Evolutionary conservation across 179 eudicot genomes (phyloP).

Genomic region (Beta corolliflora): DNA sequence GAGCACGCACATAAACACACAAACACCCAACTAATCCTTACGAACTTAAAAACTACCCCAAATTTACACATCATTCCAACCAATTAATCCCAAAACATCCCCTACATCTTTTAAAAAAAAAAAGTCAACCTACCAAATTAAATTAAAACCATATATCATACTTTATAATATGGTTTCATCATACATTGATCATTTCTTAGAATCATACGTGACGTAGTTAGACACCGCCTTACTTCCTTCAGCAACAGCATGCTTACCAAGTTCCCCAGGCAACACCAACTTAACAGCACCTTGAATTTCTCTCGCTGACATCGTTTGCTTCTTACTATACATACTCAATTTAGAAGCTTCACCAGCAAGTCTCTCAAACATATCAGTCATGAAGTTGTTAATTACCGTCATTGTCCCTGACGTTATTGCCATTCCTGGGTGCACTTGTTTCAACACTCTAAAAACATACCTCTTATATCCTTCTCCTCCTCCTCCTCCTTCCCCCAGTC

Average conservation of each 20-base stretch:
- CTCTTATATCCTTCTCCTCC: slow-evolving; percentile 67
- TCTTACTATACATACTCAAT: slow-evolving; percentile 31
- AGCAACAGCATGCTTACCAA: slow-evolving; percentile 73
- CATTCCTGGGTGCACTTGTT: slow-evolving; percentile 83
- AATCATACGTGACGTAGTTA: slow-evolving; percentile 27
- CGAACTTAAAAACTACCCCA: background rate
- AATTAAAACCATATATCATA: background rate
- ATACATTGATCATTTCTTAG: background rate
- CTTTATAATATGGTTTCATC: background rate
- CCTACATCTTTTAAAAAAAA: background rate
- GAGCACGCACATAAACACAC: too few species aligned
- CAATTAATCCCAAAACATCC: background rate
- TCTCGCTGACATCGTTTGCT: slow-evolving; percentile 59
- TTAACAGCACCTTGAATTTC: slow-evolving; percentile 80
- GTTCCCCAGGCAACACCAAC: slow-evolving; percentile 77
- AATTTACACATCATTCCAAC: background rate
- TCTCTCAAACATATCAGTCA: slow-evolving; percentile 82
- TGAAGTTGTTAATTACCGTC: slow-evolving; percentile 64
- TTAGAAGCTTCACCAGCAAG: slow-evolving; percentile 55
- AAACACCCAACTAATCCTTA: background rate
- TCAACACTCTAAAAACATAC: slow-evolving; percentile 66
- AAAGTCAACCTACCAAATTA: background rate
- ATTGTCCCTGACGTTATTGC: slow-evolving; percentile 71
- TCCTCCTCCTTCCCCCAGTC: slow-evolving; percentile 29
- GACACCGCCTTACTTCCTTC: slow-evolving; percentile 81